These are phyloP conservation scores for Linnemannia elongata DNA, from an alignment of 192 early-diverging fungal genomes.

Conservation along the genomic window DNA sequence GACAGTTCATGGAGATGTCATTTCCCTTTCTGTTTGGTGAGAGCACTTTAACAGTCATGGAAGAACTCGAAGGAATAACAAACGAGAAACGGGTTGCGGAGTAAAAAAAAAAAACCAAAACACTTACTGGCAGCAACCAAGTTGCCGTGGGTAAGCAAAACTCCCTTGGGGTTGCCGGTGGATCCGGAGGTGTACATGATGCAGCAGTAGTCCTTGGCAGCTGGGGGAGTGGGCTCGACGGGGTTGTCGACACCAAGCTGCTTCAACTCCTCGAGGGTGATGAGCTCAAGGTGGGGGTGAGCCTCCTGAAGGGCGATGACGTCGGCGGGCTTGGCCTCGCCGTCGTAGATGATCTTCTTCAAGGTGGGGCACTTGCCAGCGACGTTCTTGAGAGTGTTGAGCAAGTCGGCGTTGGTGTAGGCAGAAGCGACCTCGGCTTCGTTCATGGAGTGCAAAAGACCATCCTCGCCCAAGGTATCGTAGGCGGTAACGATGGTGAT, in stretches of 20 bases:
- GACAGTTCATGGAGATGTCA: not conserved
- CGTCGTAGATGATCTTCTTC: constrained; percentile 79
- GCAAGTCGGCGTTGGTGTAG: constrained; percentile 81
- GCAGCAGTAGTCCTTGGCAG: constrained; percentile 78
- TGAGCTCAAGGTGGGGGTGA: constrained; percentile 59
- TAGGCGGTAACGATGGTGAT: constrained; percentile 87
- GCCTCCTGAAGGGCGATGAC: constrained; percentile 62
- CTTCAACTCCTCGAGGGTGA: constrained; percentile 77
- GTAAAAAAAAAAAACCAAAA: not conserved
- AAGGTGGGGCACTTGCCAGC: constrained; percentile 70
- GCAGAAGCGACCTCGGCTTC: constrained; percentile 80
- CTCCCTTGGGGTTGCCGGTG: constrained; percentile 96
- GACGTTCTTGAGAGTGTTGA: constrained; percentile 75
- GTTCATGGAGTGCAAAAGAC: constrained; percentile 87
- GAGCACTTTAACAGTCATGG: not conserved
- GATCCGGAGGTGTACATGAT: constrained; percentile 94
- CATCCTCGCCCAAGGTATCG: constrained; percentile 87
- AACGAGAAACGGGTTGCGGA: not conserved
- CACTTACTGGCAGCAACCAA: constrained; percentile 80
- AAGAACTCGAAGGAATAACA: not conserved
- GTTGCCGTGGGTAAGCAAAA: constrained; percentile 86
- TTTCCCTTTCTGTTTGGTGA: not conserved
- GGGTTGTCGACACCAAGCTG: constrained; percentile 75
- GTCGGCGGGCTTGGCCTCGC: constrained; percentile 65
- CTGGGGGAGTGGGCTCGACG: constrained; percentile 74